Conservation (phyloP, 1,284 basidiomycete species). For the Peniophora sp. region DNA sequence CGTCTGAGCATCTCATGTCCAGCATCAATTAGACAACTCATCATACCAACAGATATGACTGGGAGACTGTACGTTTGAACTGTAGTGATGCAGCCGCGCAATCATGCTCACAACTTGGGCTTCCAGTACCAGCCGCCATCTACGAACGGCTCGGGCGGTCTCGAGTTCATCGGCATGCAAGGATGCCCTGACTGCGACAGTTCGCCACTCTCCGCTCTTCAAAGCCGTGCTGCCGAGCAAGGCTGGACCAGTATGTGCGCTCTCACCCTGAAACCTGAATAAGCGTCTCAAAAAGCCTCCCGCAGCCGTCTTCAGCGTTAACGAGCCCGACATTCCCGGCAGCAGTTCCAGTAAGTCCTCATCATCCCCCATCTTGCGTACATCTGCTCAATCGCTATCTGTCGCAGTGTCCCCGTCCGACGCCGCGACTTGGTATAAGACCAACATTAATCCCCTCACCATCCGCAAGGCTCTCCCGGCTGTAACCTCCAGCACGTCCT, state of each 20-base stretch:
- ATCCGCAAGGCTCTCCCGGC: conserved; percentile 17
- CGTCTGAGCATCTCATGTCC: neutral
- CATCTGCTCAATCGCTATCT: too few relatives aligned
- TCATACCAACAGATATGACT: conserved; percentile 27
- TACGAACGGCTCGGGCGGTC: neutral
- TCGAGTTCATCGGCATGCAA: neutral
- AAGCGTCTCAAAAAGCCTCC: neutral
- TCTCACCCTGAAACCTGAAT: neutral
- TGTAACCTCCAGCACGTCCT: conserved; percentile 9
- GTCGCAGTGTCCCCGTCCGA: neutral
- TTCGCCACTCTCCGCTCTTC: neutral
- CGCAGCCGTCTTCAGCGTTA: neutral
- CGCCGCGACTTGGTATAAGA: conserved; percentile 10
- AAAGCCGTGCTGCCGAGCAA: neutral
- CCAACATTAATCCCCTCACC: conserved; percentile 6
- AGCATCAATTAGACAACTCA: too few relatives aligned
- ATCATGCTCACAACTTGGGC: neutral
- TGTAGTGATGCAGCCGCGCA: neutral
- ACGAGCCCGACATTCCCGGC: conserved; percentile 9
- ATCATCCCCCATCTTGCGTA: too few relatives aligned
- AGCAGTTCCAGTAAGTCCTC: conserved; percentile 1
- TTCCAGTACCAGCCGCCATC: neutral
- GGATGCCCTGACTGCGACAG: neutral
- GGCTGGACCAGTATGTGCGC: neutral
- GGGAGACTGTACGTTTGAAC: neutral